Evolutionary conservation across 148 eudicot genomes (phyloP).

Genomic region (Rhododendron vialii): DNA sequence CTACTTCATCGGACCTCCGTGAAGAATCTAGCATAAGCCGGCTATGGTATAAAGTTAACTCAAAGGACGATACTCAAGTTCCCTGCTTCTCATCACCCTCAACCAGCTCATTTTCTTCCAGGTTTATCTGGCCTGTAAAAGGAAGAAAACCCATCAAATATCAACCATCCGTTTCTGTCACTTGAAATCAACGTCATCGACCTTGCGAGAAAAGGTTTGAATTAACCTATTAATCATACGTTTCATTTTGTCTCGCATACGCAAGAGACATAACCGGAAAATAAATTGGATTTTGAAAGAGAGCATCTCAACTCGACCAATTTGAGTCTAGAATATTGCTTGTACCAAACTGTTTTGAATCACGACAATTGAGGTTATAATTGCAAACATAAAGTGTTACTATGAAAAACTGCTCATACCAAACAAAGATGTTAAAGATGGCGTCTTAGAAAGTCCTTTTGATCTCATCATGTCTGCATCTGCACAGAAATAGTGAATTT

Average conservation of each 20-base stretch:
- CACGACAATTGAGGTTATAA: background rate
- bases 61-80: background rate
- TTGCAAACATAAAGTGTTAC: background rate
- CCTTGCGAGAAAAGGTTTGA: background rate
- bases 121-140: constrained; percentile 18
- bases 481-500: constrained; percentile 19
- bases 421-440: constrained; percentile 51
- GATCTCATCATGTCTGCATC: constrained; percentile 27
- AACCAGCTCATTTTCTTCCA: constrained; percentile 21
- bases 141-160: background rate
- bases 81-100: constrained; percentile 27
- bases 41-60: background rate
- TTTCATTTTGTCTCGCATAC: background rate
- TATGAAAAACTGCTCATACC: constrained; percentile 29
- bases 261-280: background rate
- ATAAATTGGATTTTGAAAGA: background rate
- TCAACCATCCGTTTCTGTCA: background rate
- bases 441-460: constrained; percentile 39
- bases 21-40: background rate
- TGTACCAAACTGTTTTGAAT: background rate
- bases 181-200: background rate
- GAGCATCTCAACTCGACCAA: background rate
- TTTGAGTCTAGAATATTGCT: background rate
- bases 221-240: background rate
- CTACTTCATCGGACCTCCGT: background rate